These are phyloP conservation scores for Amanita muscaria DNA, from an alignment of 768 basidiomycete species.

Conservation along the genomic window DNA sequence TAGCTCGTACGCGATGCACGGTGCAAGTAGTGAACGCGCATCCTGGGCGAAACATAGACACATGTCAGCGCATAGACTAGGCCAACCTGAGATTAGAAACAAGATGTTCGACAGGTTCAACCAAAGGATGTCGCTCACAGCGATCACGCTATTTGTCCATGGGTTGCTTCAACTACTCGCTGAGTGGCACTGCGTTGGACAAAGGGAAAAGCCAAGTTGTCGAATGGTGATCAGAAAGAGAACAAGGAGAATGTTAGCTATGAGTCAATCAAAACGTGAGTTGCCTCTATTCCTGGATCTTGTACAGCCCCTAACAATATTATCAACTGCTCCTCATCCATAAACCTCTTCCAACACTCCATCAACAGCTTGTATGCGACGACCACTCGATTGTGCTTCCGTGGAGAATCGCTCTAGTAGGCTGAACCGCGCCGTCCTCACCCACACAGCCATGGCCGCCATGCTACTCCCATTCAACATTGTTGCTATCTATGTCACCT, in stretches of 20 bases:
- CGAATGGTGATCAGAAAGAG: constrained; percentile 43
- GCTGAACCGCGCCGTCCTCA: constrained; percentile 42
- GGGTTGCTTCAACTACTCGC: constrained; percentile 46
- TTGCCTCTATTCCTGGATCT: constrained; percentile 12
- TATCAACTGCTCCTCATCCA: too few relatives aligned
- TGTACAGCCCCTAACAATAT: too few relatives aligned
- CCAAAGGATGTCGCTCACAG: constrained; percentile 42
- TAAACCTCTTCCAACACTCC: too few relatives aligned
- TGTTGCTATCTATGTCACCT: constrained; percentile 30
- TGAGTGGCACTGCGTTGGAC: constrained; percentile 55
- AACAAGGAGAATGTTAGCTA: constrained; percentile 18
- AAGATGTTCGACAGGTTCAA: constrained; percentile 71
- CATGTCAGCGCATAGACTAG: constrained; percentile 46
- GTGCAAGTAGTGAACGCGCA: constrained; percentile 44
- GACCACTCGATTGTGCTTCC: constrained; percentile 25
- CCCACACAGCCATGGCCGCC: constrained; percentile 40
- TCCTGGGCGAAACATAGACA: constrained; percentile 55
- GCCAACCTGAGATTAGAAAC: constrained; percentile 70
- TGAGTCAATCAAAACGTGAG: constrained; percentile 48
- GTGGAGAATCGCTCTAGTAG: constrained; percentile 39
- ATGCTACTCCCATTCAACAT: constrained; percentile 34
- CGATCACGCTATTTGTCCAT: constrained; percentile 56
- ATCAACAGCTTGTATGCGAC: too few relatives aligned
- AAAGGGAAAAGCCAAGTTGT: constrained; percentile 48
- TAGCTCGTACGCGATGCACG: constrained; percentile 48